These are phyloP conservation scores for Schizopora paradoxa DNA, from an alignment of 1,284 basidiomycete species.

Conservation along the genomic window DNA sequence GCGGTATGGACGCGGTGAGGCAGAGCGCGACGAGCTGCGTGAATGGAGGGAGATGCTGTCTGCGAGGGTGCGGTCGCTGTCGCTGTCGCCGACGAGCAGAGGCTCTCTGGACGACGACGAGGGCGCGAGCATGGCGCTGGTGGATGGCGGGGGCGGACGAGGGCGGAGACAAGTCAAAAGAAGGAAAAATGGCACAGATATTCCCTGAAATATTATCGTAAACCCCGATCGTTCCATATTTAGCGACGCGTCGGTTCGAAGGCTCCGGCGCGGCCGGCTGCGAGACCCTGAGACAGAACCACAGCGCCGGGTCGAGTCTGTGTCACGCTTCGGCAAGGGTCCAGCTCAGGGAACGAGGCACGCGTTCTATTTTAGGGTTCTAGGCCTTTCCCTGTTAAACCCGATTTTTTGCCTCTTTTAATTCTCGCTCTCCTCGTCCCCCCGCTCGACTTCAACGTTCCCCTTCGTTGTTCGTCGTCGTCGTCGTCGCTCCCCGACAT, in stretches of 20 bases:
- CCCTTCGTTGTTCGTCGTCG: constrained; percentile 1
- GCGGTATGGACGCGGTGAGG: not conserved
- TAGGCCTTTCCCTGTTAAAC: too few species aligned
- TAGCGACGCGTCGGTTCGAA: too few species aligned
- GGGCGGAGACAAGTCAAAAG: constrained; percentile 1
- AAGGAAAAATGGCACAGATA: constrained; percentile 5
- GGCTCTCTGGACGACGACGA: not conserved
- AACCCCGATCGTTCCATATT: too few species aligned
- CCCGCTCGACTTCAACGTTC: not conserved
- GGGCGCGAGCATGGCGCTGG: not conserved
- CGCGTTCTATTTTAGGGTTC: too few species aligned
- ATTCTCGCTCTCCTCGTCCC: not conserved
- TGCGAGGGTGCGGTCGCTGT: not conserved
- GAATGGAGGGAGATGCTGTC: not conserved
- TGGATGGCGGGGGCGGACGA: constrained; percentile 3
- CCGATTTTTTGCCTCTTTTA: not conserved
- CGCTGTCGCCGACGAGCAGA: not conserved
- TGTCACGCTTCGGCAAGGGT: too few species aligned
- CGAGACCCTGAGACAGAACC: too few species aligned
- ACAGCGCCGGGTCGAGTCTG: too few species aligned
- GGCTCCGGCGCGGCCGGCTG: too few species aligned
- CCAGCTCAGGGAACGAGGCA: too few species aligned
- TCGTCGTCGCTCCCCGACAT: not conserved
- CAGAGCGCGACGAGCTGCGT: not conserved
- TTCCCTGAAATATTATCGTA: too few species aligned